A percentile compares a stretch with the other conserved stretches of the same genome.
Conservation (phyloP, 2,329 filamentous ascomycete species). For the Chrysoporthe deuterocubensis region DNA sequence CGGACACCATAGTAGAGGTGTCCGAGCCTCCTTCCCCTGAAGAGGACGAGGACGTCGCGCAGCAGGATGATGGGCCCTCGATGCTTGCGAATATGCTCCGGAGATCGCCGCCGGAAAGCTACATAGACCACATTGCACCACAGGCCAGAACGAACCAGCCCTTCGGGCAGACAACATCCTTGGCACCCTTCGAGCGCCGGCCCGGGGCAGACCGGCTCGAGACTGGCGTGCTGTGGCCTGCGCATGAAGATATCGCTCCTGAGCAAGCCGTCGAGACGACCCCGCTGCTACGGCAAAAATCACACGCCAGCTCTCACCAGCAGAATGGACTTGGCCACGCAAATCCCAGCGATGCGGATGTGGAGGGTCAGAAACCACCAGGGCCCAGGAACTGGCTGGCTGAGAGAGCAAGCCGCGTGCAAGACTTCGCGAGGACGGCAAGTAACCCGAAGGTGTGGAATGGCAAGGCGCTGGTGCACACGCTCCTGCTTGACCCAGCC, state of each 20-base stretch:
- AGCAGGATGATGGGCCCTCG: conserved; percentile 44
- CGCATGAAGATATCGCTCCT: conserved; percentile 5
- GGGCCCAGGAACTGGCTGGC: conserved; percentile 41
- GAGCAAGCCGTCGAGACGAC: conserved; percentile 46
- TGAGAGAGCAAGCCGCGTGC: conserved; percentile 34
- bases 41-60: conserved; percentile 36
- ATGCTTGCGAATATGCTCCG: conserved; percentile 55
- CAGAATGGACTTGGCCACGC: conserved; percentile 30
- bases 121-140: conserved; percentile 17
- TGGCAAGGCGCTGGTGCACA: conserved; percentile 64
- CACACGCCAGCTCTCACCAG: conserved; percentile 37
- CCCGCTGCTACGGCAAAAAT: conserved; percentile 48
- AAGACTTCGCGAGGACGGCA: conserved; percentile 37
- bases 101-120: conserved; percentile 50
- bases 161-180: conserved; percentile 26
- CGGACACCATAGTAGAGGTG: conserved; percentile 63
- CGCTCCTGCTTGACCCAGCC: conserved; percentile 67
- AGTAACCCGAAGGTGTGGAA: conserved; percentile 75
- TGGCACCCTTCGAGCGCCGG: conserved; percentile 26
- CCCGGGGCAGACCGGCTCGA: conserved; percentile 28
- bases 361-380: conserved; percentile 55
- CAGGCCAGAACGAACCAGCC: not conserved
- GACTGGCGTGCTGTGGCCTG: not conserved
- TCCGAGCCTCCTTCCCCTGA: conserved; percentile 61
- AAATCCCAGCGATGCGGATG: conserved; percentile 40